Base-by-base conservation (phyloP, 139 green algal species). In the Micromonas commoda region DNA sequence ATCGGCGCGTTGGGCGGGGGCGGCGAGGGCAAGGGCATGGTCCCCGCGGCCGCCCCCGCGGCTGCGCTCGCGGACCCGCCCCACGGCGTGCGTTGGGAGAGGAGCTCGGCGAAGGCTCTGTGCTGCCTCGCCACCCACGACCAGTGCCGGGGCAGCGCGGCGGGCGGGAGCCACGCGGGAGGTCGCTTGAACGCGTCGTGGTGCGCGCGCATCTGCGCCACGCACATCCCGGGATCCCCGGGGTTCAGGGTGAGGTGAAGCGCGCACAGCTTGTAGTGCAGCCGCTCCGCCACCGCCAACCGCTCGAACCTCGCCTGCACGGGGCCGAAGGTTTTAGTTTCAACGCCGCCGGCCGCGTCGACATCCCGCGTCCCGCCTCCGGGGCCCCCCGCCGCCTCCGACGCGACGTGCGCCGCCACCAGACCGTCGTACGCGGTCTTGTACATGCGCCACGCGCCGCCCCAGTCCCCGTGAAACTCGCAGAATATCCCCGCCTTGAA, bases 401-500 rank as follows among this genome's bases (percentile, higher is more conserved):
- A 9, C 9, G 45, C 45, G 45, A 57, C 45, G 45, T 57, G 45
- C 45, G 45, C 9, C 45, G 16, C 45, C 45, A 57, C 9, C 9
- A 57, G 45, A 9, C 9, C 45, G 45, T 57, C 45, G 45, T 57
- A 16, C 45, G 45, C 45, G 45, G 9, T 57, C 45, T 9, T 16
- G 45, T 71, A 71, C 4, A 13, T 20, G 3, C 20, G 16, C 24
- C 21, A 21, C 68, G 68, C 68, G 21, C 34, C 33, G n/a, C 6
- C 19, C 1, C 2, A 32, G 29, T 75, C 68, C 20, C 37, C 37
- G 60, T 37, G 52, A 61, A 75, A 61, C 37, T 75, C 68, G 3
- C 37, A 35, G 37, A 61, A 75, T 24, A 21, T 63, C 68, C 20
- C 68, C 9, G 68, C 68, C 34, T 61, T 60, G 38, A 61, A 75